Evolutionary conservation across 495 filamentous ascomycete genomes (phyloP), one percentile per base, ranked within the genome.

Genomic region (Aspergillus ostianus): DNA sequence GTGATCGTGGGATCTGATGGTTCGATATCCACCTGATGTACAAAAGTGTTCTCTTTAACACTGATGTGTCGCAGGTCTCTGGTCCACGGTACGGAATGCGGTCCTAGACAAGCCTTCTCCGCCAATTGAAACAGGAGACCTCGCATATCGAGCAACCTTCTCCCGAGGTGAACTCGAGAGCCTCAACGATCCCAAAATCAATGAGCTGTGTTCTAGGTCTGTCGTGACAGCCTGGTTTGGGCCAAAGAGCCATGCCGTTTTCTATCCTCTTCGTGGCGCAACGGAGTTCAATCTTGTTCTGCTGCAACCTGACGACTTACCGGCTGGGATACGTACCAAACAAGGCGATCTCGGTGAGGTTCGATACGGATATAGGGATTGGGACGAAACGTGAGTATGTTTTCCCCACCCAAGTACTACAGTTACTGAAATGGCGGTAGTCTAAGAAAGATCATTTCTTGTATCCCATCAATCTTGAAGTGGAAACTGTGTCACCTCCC

Each of bases 241-340:
- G 0, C 84, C 85, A 0, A 70, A 77, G 17, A 71, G 77, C 8
- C 84, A 88, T 59, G 80, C 77, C 12, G 84, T 88, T 4, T 84
- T 80, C 30, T 89, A 88, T 55, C 79, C 81, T 12, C 64, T 89
- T 6, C 73, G 80, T 12, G 79, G 77, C 6, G 84, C 84, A 0
- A 63, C 78, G 27, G 69, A 84, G 59, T 84, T 81, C 58, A 89
- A 89, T 58, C 79, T 89, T 55, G 86, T 89, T 1, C 71, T 90
- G 0, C 61, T 89, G 17, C 79, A 82, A 9, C 87, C 87, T 0
- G 87, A 90, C 59, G 80, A 87, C 60, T 72, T 89, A 36, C 83
- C 82, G 0, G 7, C 12, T 1, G 67, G 47, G 0, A 17, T 32
- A 3, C 55, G 56, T 1, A 58, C 51, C 13, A 48, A 51, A 8